Conservation (phyloP, 2,329 filamentous ascomycete species). For the Cryphonectria nitschkei region DNA sequence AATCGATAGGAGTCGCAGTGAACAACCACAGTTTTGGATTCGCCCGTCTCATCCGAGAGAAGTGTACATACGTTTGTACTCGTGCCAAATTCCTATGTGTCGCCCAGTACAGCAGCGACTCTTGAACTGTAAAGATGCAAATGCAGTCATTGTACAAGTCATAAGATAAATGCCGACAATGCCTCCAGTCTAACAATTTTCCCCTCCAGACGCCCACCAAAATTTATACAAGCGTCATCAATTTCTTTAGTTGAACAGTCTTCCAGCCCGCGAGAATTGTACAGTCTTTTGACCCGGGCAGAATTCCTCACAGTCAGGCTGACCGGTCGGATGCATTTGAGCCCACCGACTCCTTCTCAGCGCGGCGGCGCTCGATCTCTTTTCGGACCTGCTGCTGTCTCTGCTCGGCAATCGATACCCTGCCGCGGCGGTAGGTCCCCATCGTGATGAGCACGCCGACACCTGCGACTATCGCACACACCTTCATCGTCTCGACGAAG, state of each 20-base stretch:
- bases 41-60: background rate
- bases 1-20: background rate
- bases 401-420: conserved; percentile 36
- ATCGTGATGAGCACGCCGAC: conserved; percentile 45
- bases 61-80: background rate
- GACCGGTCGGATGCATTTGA: conserved; percentile 1
- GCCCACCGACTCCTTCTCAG: conserved; percentile 12
- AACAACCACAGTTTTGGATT: background rate
- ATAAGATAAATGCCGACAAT: background rate
- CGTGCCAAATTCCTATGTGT: background rate
- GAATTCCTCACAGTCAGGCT: background rate
- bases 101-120: background rate
- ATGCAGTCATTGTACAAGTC: background rate
- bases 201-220: background rate
- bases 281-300: background rate
- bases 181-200: background rate
- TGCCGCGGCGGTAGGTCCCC: conserved; percentile 43
- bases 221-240: background rate
- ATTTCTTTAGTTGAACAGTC: background rate
- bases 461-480: conserved; percentile 47
- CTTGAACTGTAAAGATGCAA: background rate
- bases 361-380: conserved; percentile 34
- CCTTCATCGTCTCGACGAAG: conserved; percentile 51
- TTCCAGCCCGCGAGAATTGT: background rate
- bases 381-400: conserved; percentile 33